phyloP scores from a whole-genome alignment of 805 yeast genomes.

The Pichia sporocuriosa region DNA sequence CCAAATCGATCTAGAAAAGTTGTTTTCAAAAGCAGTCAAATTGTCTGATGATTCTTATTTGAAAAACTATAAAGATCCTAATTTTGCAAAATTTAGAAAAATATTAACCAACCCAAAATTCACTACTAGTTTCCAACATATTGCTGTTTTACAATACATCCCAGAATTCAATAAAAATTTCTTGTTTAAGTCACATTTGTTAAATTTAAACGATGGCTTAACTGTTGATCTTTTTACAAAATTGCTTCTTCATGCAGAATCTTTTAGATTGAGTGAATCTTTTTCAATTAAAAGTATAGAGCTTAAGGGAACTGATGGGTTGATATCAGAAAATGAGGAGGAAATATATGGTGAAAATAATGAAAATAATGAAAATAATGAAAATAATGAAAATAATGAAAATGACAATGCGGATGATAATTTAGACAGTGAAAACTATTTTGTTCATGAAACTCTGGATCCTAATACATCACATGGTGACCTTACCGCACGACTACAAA shows the following conservation, averaged over 20 bases:
- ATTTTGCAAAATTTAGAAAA: background rate
- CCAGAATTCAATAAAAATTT: conserved; percentile 8
- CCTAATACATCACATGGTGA: background rate
- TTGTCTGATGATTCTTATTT: conserved; percentile 20
- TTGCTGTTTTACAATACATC: conserved; percentile 13
- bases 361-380: background rate
- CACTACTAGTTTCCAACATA: conserved; percentile 29
- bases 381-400: background rate
- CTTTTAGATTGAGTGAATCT: background rate
- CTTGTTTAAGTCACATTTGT: too few species aligned
- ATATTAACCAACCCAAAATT: conserved; percentile 6
- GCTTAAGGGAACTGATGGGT: background rate
- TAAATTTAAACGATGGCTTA: too few species aligned
- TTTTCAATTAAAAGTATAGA: background rate
- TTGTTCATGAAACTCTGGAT: background rate
- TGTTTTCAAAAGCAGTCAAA: conserved; percentile 28
- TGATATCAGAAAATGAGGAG: conserved; percentile 11
- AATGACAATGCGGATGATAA: conserved; percentile 7
- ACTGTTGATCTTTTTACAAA: too few species aligned
- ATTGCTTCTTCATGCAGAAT: background rate
- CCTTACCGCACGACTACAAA: conserved; percentile 6
- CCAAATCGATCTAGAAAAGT: conserved; percentile 29
- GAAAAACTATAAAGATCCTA: conserved; percentile 7
- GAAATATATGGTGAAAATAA: background rate
- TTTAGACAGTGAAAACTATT: background rate